Evolutionary conservation across 768 basidiomycete species (phyloP).

Genomic region (Suillus decipiens): DNA sequence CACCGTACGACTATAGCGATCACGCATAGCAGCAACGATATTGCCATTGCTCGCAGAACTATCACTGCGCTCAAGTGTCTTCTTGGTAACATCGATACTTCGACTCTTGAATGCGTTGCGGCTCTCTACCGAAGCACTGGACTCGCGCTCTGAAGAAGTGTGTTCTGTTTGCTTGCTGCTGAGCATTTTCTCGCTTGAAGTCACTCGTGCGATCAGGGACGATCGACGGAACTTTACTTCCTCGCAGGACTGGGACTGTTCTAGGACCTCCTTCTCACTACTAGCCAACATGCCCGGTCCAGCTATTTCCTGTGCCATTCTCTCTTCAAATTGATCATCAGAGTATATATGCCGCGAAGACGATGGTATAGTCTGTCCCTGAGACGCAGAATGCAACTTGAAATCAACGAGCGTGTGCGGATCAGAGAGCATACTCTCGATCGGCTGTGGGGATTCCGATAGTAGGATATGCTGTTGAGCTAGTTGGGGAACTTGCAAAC

Average conservation of each 20-base stretch:
- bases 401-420: conserved; percentile 4
- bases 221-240: conserved; percentile 20
- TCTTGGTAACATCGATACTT: conserved; percentile 34
- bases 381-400: conserved; percentile 13
- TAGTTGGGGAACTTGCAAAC: conserved; percentile 13
- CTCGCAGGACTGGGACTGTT: not conserved
- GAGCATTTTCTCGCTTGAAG: conserved; percentile 20
- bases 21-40: conserved; percentile 70
- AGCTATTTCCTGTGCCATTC: not conserved
- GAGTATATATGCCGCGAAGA: conserved; percentile 10
- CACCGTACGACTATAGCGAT: conserved; percentile 60
- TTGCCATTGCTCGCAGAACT: conserved; percentile 55
- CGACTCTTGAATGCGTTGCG: conserved; percentile 26
- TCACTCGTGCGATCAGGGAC: conserved; percentile 24
- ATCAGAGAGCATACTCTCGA: conserved; percentile 12
- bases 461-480: conserved; percentile 13
- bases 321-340: conserved; percentile 1
- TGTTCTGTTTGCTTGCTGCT: conserved; percentile 22
- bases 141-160: conserved; percentile 32
- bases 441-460: conserved; percentile 25
- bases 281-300: not conserved
- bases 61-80: conserved; percentile 49
- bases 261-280: conserved; percentile 4
- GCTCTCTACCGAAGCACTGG: conserved; percentile 29
- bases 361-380: conserved; percentile 10